Evolutionary conservation across 2,329 filamentous ascomycete genomes (phyloP).

Genomic region (Coniella lustricola): DNA sequence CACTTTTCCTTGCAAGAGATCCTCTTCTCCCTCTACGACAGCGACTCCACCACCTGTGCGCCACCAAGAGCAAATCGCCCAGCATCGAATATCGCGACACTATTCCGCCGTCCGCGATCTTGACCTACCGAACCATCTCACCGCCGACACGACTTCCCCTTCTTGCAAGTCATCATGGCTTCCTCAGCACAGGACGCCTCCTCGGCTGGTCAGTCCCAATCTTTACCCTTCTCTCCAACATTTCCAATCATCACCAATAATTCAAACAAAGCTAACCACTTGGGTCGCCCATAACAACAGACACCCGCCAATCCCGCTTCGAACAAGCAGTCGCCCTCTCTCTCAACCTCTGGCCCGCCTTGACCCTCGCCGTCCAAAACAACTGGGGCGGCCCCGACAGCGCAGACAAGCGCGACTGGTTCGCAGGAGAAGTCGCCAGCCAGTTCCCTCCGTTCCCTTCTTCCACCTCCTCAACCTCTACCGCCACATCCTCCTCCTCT

Average conservation of each 20-base stretch:
- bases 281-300: constrained; percentile 26
- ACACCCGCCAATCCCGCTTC: constrained; percentile 58
- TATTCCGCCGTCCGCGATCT: too few species aligned
- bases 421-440: constrained; percentile 79
- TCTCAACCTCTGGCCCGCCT: constrained; percentile 80
- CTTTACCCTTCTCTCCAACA: not conserved
- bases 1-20: too few species aligned
- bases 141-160: too few species aligned
- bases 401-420: constrained; percentile 89
- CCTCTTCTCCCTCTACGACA: too few species aligned
- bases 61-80: too few species aligned
- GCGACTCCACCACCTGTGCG: too few species aligned
- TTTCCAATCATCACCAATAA: not conserved
- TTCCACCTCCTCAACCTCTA: constrained; percentile 41
- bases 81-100: too few species aligned
- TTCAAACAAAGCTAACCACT: not conserved
- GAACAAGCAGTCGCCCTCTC: constrained; percentile 82
- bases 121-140: too few species aligned
- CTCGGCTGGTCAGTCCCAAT: not conserved
- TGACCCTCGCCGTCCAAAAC: constrained; percentile 80
- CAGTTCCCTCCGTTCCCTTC: constrained; percentile 63
- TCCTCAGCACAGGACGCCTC: constrained; percentile 5
- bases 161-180: not conserved
- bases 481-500: constrained; percentile 20
- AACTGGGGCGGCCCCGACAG: constrained; percentile 82